Evolutionary conservation across 495 filamentous ascomycete genomes (phyloP).

Genomic region (Monascus purpureus): DNA sequence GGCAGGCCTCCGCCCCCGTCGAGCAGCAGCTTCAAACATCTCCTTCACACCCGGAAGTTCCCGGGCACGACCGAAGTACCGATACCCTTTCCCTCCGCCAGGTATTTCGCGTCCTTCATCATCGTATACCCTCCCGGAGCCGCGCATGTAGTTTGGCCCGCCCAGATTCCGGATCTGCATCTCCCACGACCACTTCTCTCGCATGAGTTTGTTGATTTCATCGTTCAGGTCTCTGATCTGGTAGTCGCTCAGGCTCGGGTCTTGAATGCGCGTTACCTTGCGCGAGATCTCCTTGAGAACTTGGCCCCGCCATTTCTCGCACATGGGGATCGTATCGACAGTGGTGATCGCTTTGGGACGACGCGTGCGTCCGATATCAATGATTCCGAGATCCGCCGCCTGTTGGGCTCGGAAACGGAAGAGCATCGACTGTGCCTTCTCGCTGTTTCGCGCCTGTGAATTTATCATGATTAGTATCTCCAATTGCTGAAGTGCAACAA

Average conservation of each 20-base stretch:
- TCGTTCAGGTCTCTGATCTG: conserved; percentile 97
- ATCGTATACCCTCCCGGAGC: conserved; percentile 68
- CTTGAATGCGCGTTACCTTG: conserved; percentile 92
- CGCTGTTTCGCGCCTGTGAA: conserved; percentile 66
- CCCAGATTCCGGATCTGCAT: conserved; percentile 87
- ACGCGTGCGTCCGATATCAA: conserved; percentile 79
- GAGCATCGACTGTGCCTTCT: conserved; percentile 99
- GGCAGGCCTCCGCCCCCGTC: conserved; percentile 40
- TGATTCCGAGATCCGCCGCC: conserved; percentile 89
- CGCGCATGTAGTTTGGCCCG: conserved; percentile 97
- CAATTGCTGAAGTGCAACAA: too few species aligned
- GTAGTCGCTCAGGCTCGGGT: conserved; percentile 74
- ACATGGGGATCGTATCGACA: conserved; percentile 67
- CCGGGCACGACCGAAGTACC: conserved; percentile 81
- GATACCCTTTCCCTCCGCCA: conserved; percentile 79
- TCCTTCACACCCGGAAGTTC: conserved; percentile 95
- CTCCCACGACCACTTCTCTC: conserved; percentile 98
- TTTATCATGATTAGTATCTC: too few species aligned
- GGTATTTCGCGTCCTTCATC: conserved; percentile 85
- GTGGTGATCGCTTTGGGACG: conserved; percentile 82
- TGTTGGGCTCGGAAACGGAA: conserved; percentile 98
- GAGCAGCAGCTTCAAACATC: conserved; percentile 69
- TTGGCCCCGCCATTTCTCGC: conserved; percentile 97
- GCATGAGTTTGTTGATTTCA: conserved; percentile 98
- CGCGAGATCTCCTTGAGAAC: conserved; percentile 94